A percentile compares a stretch with the other conserved stretches of the same genome.
Conservation (phyloP, 331 rosid genomes). For the Acacia concinna region DNA sequence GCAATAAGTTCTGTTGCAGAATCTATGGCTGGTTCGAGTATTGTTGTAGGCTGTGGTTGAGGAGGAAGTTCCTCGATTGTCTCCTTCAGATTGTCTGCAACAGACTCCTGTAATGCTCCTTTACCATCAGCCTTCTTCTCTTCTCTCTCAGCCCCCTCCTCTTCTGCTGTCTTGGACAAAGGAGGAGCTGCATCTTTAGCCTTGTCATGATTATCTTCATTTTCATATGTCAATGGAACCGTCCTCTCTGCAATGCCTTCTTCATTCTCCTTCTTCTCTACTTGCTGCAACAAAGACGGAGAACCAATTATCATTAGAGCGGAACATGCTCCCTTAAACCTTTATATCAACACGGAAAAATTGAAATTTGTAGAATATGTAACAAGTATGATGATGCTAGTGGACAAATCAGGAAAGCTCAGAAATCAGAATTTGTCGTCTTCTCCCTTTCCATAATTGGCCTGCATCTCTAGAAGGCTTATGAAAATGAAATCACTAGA, state of each 20-base stretch:
- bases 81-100: conserved; percentile 34
- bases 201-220: conserved; percentile 43
- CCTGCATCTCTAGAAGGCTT: conserved; percentile 1
- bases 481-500: background rate
- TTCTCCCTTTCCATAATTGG: background rate
- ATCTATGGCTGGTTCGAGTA: conserved; percentile 32
- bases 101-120: conserved; percentile 14
- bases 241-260: conserved; percentile 43
- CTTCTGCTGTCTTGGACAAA: conserved; percentile 34
- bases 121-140: conserved; percentile 40
- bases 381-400: background rate
- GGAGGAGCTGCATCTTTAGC: conserved; percentile 28
- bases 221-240: conserved; percentile 38
- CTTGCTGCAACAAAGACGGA: conserved; percentile 41
- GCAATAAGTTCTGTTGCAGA: conserved; percentile 32
- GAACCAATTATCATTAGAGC: background rate
- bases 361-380: background rate
- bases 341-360: background rate
- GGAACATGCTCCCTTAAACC: background rate
- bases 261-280: conserved; percentile 51
- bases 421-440: conserved; percentile 14
- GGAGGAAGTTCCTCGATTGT: conserved; percentile 37
- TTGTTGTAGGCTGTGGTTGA: conserved; percentile 29
- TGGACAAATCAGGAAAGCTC: background rate
- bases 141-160: conserved; percentile 9